These are phyloP conservation scores for Crotalaria pallida DNA, from an alignment of 306 rosid species.

Conservation along the genomic window DNA sequence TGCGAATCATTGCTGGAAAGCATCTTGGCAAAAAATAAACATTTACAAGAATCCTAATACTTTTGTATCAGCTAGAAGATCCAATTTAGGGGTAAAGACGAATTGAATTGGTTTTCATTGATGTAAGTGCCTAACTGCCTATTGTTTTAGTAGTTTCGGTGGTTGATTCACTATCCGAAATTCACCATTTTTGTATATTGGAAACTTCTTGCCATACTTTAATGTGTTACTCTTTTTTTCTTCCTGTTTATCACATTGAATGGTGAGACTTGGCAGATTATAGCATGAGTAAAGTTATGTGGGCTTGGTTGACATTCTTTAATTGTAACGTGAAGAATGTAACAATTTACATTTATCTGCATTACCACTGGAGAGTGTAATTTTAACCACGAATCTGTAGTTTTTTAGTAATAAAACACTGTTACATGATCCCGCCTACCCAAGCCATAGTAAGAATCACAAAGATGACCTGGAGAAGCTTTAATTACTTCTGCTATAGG, in stretches of 20 bases:
- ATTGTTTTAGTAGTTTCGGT: background rate
- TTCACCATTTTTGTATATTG: background rate
- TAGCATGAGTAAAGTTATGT: background rate
- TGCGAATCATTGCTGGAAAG: conserved; percentile 71
- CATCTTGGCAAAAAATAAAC: conserved; percentile 66
- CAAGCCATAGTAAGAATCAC: too few relatives aligned
- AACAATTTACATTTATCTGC: background rate
- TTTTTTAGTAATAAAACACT: too few relatives aligned
- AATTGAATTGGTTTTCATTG: background rate
- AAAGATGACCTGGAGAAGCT: too few relatives aligned
- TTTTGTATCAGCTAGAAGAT: background rate
- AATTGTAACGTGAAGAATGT: background rate
- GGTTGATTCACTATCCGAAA: background rate
- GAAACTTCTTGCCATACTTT: background rate
- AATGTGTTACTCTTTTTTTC: background rate
- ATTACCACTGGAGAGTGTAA: background rate
- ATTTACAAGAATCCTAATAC: conserved; percentile 31
- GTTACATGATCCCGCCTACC: too few relatives aligned
- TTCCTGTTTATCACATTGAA: background rate
- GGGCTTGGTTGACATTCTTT: background rate
- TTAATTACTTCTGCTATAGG: too few relatives aligned
- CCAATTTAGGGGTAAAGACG: background rate
- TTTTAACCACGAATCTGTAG: too few relatives aligned
- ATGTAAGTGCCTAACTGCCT: background rate
- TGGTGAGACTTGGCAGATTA: background rate